phyloP scores from a whole-genome alignment of 805 yeast genomes.

The Scheffersomyces spartinae region DNA sequence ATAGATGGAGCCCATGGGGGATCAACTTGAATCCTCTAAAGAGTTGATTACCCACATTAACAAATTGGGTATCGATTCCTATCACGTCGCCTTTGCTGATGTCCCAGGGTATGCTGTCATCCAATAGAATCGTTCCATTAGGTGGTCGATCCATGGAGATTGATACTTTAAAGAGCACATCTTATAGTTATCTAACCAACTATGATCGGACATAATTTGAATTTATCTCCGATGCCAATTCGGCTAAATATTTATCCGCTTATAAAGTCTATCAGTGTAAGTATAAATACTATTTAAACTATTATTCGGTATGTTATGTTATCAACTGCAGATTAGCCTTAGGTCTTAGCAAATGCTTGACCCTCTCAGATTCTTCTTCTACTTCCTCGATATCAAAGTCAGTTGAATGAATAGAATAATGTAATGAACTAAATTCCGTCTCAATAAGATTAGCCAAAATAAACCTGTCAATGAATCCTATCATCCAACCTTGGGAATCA shows the following conservation, averaged over 20 bases:
- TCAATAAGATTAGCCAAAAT: slow-evolving; percentile 19
- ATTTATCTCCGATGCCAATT: too few relatives aligned
- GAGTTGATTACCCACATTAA: slow-evolving; percentile 10
- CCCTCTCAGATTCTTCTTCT: too few relatives aligned
- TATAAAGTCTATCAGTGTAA: too few relatives aligned
- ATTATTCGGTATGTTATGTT: too few relatives aligned
- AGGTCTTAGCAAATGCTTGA: too few relatives aligned
- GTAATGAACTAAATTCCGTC: slow-evolving; percentile 12
- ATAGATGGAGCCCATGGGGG: slow-evolving; percentile 18
- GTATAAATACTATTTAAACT: too few relatives aligned
- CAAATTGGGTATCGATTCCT: slow-evolving; percentile 21
- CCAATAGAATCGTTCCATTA: slow-evolving; percentile 10
- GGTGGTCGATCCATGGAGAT: slow-evolving; percentile 13
- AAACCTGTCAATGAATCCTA: slow-evolving; percentile 30
- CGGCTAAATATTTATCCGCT: too few relatives aligned
- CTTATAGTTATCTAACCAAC: too few relatives aligned
- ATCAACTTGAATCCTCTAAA: slow-evolving; percentile 17
- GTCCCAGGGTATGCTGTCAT: too few relatives aligned
- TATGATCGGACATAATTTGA: too few relatives aligned
- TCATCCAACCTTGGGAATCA: slow-evolving; percentile 8
- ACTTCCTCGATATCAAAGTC: slow-evolving; percentile 17
- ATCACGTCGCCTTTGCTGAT: slow-evolving; percentile 14
- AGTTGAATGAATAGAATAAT: slow-evolving; percentile 6
- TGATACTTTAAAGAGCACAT: too few relatives aligned
- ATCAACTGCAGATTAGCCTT: too few relatives aligned